Evolutionary conservation across 2,329 filamentous ascomycete species (phyloP).

Genomic region (Pseudogymnoascus sp.): DNA sequence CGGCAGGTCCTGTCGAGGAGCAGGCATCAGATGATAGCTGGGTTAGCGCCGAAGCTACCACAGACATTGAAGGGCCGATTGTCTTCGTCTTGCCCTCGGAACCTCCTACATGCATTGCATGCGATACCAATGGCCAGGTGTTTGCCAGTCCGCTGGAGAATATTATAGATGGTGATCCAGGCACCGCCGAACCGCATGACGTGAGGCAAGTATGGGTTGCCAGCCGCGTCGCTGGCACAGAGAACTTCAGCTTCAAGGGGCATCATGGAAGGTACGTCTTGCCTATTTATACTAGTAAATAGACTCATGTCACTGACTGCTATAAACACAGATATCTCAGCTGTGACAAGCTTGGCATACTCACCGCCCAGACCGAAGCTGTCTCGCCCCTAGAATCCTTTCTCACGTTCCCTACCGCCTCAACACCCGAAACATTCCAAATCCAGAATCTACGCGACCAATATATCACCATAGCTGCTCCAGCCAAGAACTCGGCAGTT

Average conservation of each 20-base stretch:
- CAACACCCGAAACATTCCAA: conserved; percentile 63
- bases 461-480: conserved; percentile 55
- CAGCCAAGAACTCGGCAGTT: conserved; percentile 38
- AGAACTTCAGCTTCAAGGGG: conserved; percentile 77
- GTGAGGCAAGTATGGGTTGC: conserved; percentile 94
- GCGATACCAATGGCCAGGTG: conserved; percentile 78
- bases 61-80: conserved; percentile 73
- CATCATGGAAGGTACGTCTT: conserved; percentile 67
- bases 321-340: conserved; percentile 58
- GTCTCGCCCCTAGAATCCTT: conserved; percentile 80
- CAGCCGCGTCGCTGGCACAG: conserved; percentile 72
- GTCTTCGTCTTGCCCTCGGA: conserved; percentile 74
- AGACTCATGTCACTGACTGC: conserved; percentile 5
- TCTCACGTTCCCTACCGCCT: conserved; percentile 51
- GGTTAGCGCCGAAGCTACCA: conserved; percentile 70
- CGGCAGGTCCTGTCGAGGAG: conserved; percentile 18
- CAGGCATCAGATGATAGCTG: conserved; percentile 67
- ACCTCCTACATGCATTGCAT: conserved; percentile 66
- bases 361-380: conserved; percentile 70
- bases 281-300: background rate
- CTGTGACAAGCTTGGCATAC: conserved; percentile 73
- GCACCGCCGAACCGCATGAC: conserved; percentile 90
- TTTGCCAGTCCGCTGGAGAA: conserved; percentile 80
- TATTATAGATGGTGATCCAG: conserved; percentile 70
- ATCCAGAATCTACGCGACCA: conserved; percentile 65